Conservation (phyloP, 768 basidiomycete genomes). For the Neoboletus brunneissimus region DNA sequence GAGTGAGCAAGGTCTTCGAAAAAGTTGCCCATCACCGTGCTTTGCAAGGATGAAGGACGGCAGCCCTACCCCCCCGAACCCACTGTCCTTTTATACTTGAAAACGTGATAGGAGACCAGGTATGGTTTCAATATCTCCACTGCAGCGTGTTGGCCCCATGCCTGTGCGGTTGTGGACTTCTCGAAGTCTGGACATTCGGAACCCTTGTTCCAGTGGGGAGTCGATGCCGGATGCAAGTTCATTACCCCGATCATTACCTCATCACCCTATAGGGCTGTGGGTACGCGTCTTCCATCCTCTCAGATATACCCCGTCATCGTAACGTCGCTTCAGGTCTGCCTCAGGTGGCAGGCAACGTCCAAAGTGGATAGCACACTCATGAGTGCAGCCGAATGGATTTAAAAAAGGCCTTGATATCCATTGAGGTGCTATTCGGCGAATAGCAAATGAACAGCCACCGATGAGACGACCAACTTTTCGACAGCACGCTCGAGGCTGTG, state of each 20-base stretch:
- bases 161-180: neutral
- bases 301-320: neutral
- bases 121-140: neutral
- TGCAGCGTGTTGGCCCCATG: neutral
- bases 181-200: neutral
- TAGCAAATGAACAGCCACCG: too few relatives aligned
- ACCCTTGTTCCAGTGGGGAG: neutral
- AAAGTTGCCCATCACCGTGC: slow-evolving; percentile 26
- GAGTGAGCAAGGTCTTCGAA: slow-evolving; percentile 29
- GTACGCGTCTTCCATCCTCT: neutral
- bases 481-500: neutral
- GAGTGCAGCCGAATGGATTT: neutral
- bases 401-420: neutral
- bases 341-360: too few relatives aligned
- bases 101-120: neutral
- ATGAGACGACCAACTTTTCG: too few relatives aligned
- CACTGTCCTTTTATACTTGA: slow-evolving; percentile 2
- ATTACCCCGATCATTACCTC: too few relatives aligned
- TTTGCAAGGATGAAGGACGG: neutral
- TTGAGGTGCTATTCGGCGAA: neutral
- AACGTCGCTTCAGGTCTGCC: too few relatives aligned
- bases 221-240: too few relatives aligned
- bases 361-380: neutral
- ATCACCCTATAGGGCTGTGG: neutral
- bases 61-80: neutral